A percentile compares a stretch with the other conserved stretches of the same genome.
Conservation (phyloP, 371 early-diverging fungal genomes). For the Nosema muscidifuracis region DNA sequence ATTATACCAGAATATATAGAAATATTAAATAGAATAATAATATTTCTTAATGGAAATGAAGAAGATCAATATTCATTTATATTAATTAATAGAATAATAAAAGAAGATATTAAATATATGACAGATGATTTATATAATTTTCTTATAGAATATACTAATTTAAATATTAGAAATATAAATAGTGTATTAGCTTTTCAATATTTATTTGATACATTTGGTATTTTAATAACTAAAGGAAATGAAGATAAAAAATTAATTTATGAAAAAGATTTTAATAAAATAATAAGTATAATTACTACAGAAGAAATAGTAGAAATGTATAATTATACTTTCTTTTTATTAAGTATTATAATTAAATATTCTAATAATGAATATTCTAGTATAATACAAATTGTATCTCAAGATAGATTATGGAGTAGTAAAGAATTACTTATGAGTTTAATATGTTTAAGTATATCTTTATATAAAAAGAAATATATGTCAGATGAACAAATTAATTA, state of each 20-base stretch:
- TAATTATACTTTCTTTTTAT: slow-evolving; percentile 5
- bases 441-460: slow-evolving; percentile 23
- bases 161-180: slow-evolving; percentile 26
- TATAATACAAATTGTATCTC: slow-evolving; percentile 21
- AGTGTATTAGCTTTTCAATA: slow-evolving; percentile 5
- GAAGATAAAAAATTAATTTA: background rate
- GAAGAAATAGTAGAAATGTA: slow-evolving; percentile 37
- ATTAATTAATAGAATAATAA: slow-evolving; percentile 23
- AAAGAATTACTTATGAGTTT: slow-evolving; percentile 14
- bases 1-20: background rate
- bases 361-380: slow-evolving; percentile 3
- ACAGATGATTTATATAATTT: background rate
- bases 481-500: slow-evolving; percentile 24
- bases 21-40: background rate
- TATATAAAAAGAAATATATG: slow-evolving; percentile 18
- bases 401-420: slow-evolving; percentile 20
- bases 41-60: slow-evolving; percentile 1
- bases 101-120: background rate
- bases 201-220: slow-evolving; percentile 24
- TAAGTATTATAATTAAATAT: slow-evolving; percentile 5
- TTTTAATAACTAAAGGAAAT: slow-evolving; percentile 1
- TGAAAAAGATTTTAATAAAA: background rate
- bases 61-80: slow-evolving; percentile 35
- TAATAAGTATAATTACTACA: slow-evolving; percentile 2
- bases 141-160: slow-evolving; percentile 1